Percentiles rank a stretch among this genome's conserved stretches.
phyloP scores from a whole-genome alignment of 371 early-diverging fungal species.

The Actinomucor elegans region DNA sequence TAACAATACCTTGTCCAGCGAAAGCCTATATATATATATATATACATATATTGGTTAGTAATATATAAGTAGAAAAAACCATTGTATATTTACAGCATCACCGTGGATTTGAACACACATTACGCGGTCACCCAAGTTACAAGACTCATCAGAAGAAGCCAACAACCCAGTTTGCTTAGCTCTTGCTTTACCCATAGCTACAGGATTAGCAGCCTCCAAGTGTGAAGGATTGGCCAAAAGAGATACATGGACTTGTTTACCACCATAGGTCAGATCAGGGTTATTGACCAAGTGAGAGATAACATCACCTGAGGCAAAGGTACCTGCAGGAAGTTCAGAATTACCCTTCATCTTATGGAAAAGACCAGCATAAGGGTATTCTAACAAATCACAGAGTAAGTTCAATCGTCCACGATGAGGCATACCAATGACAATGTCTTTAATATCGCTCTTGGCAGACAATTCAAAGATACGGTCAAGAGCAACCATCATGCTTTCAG shows the following conservation, averaged over 20 bases:
- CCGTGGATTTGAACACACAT: slow-evolving; percentile 95
- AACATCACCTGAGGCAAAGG: slow-evolving; percentile 89
- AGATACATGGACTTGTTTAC: slow-evolving; percentile 70
- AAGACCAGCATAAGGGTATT: slow-evolving; percentile 76
- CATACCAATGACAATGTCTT: slow-evolving; percentile 89
- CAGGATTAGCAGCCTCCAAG: slow-evolving; percentile 87
- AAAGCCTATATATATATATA: slow-evolving; percentile 61
- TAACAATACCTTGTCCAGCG: slow-evolving; percentile 90
- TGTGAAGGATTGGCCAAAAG: slow-evolving; percentile 95
- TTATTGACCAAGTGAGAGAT: slow-evolving; percentile 82
- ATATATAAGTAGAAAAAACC: slow-evolving; percentile 6
- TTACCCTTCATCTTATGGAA: slow-evolving; percentile 94
- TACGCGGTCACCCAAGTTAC: slow-evolving; percentile 85
- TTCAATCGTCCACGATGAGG: slow-evolving; percentile 97
- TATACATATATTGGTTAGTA: not conserved
- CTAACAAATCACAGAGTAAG: slow-evolving; percentile 80
- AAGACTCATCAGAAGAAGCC: slow-evolving; percentile 55
- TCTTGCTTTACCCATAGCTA: slow-evolving; percentile 90
- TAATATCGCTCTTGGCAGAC: slow-evolving; percentile 67
- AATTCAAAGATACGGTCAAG: slow-evolving; percentile 83
- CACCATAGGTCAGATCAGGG: slow-evolving; percentile 71
- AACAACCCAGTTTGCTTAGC: slow-evolving; percentile 89
- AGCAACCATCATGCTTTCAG: slow-evolving; percentile 95
- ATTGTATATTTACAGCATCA: slow-evolving; percentile 85
- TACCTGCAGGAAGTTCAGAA: slow-evolving; percentile 77